phyloP scores from a whole-genome alignment of 192 early-diverging fungal genomes.

The Podila minutissima region DNA sequence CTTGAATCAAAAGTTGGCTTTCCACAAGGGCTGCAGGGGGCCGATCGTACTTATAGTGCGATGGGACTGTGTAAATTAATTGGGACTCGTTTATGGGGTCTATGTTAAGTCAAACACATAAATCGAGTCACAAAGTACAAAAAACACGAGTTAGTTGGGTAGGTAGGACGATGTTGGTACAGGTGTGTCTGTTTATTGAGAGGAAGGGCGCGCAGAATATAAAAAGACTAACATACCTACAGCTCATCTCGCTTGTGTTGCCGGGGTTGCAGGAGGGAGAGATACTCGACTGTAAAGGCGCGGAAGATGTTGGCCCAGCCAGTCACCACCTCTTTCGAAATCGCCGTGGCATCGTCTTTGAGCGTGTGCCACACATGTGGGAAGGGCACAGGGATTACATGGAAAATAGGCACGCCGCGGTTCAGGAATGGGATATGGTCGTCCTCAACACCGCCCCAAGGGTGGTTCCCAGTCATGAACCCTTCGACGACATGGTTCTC shows the following conservation, averaged over 20 bases:
- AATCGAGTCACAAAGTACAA: too few relatives aligned
- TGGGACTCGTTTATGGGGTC: too few relatives aligned
- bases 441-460: slow-evolving; percentile 69
- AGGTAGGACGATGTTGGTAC: background rate
- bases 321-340: slow-evolving; percentile 69
- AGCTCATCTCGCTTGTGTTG: slow-evolving; percentile 45
- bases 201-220: background rate
- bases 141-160: too few relatives aligned
- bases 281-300: slow-evolving; percentile 77
- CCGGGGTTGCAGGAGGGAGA: slow-evolving; percentile 29
- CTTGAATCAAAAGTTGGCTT: slow-evolving; percentile 2
- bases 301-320: slow-evolving; percentile 84
- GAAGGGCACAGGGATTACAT: slow-evolving; percentile 88
- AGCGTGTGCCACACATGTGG: slow-evolving; percentile 89
- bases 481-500: slow-evolving; percentile 9
- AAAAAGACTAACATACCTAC: slow-evolving; percentile 14
- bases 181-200: background rate
- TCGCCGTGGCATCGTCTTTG: slow-evolving; percentile 75
- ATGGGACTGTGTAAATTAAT: too few relatives aligned
- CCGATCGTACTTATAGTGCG: background rate
- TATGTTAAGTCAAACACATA: too few relatives aligned
- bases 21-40: background rate
- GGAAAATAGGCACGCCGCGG: slow-evolving; percentile 84
- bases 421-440: slow-evolving; percentile 91
- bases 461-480: slow-evolving; percentile 32